Conservation (phyloP, 768 basidiomycete species). For the Suillus lakei region DNA sequence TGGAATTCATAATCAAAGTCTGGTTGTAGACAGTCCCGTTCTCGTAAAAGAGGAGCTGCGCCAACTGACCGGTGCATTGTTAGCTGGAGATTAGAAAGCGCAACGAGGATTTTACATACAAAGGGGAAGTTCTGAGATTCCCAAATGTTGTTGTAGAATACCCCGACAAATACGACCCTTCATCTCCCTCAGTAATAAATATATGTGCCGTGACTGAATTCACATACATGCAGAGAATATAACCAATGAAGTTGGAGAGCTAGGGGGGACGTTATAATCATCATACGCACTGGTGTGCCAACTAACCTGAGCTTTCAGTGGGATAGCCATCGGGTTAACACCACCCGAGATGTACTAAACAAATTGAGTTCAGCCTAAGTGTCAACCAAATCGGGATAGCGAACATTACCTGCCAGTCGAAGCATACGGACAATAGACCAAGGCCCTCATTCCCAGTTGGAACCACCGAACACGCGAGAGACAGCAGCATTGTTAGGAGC, state of each 20-base stretch:
- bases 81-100: conserved; percentile 14
- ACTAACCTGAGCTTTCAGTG: conserved; percentile 51
- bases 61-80: background rate
- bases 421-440: conserved; percentile 58
- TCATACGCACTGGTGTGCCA: background rate
- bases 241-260: conserved; percentile 54
- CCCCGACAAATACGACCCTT: conserved; percentile 36
- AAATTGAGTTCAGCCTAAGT: conserved; percentile 50
- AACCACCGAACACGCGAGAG: conserved; percentile 64
- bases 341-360: conserved; percentile 33
- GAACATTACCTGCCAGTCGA: conserved; percentile 58
- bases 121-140: conserved; percentile 66
- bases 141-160: conserved; percentile 59
- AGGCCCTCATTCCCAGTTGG: conserved; percentile 67
- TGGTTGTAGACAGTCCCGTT: conserved; percentile 60
- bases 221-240: conserved; percentile 52
- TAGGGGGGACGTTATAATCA: conserved; percentile 1
- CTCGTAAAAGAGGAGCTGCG: conserved; percentile 52
- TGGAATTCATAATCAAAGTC: conserved; percentile 52
- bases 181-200: background rate
- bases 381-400: conserved; percentile 26
- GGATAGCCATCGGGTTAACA: conserved; percentile 56
- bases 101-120: conserved; percentile 26
- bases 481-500: conserved; percentile 52
- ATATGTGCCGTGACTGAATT: background rate